Evolutionary conservation across 345 rosid genomes (phyloP).

Genomic region (Mercurialis annua): DNA sequence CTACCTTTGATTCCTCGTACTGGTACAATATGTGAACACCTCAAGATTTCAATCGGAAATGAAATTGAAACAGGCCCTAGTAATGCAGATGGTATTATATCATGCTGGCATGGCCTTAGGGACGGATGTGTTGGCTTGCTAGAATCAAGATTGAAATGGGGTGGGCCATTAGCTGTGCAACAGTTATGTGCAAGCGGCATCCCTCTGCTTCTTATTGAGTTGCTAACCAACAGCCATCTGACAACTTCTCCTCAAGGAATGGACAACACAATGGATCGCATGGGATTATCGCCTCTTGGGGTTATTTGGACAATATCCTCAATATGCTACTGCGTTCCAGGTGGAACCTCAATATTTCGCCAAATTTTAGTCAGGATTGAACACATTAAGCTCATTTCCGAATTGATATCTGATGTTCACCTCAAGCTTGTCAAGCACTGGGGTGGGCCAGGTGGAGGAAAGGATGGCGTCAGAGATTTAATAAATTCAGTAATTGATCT

Average conservation of each 20-base stretch:
- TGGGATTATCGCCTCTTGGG: conserved; percentile 79
- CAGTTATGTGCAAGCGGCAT: conserved; percentile 83
- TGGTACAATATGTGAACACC: conserved; percentile 69
- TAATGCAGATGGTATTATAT: conserved; percentile 34
- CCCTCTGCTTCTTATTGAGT: conserved; percentile 66
- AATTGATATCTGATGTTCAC: conserved; percentile 66
- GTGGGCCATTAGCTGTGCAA: conserved; percentile 78
- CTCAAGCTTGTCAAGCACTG: conserved; percentile 80
- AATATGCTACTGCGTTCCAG: conserved; percentile 74
- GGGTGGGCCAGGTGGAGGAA: conserved; percentile 92
- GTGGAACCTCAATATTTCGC: conserved; percentile 68
- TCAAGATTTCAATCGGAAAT: conserved; percentile 45
- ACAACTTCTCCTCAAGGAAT: conserved; percentile 38
- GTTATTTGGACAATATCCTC: conserved; percentile 87
- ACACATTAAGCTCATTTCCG: conserved; percentile 50
- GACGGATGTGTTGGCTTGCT: conserved; percentile 94
- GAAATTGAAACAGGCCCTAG: conserved; percentile 35
- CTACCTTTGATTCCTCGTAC: conserved; percentile 87
- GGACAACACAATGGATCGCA: conserved; percentile 36
- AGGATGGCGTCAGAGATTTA: conserved; percentile 76
- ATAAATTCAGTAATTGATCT: conserved; percentile 72
- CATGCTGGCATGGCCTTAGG: conserved; percentile 83
- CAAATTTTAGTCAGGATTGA: conserved; percentile 70
- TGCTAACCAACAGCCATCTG: conserved; percentile 49
- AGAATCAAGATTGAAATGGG: conserved; percentile 78